Evolutionary conservation across 352 stramenopile genomes (phyloP), one percentile per base, ranked within the genome.

Genomic region (Globisporangium nagaii): DNA sequence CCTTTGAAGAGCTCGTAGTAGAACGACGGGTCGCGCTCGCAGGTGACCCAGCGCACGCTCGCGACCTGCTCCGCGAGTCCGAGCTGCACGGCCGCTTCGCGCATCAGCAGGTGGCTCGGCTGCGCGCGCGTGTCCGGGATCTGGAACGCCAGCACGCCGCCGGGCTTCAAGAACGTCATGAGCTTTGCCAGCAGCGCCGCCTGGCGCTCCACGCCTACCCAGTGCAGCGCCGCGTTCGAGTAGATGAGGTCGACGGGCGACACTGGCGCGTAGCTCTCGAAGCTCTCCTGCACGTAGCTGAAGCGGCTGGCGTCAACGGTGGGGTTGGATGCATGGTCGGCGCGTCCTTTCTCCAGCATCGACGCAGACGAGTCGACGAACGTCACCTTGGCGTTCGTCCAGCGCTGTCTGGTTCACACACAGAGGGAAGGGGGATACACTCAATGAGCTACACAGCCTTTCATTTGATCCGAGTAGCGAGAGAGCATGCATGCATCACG

Each of bases 211-310:
- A 66, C 37, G 27, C 49, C 71, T 22, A 88, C 75, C 81, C 79
- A 91, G 34, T 91, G 81, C 28, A 89, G 34, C 10, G 79, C 78
- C 0, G 81, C 76, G 42, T 91, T 91, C 13, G 79, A 82, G 57
- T 72, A 91, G 53, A 91, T 87, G 46, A 91, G 62, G 50, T 89
- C 76, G 32, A 89, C 65, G 0, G 68, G 65, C 5, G 57, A 44
- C 2, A 54, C 53, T 0, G 74, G 65, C 6, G 60, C 13, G 53
- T 77, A 89, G 1, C 44, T 74, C 39, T 87, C 81, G 45, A 91
- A 89, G 53, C 71, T 75, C 8, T 56, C 73, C 19, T 87, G 60
- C 4, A 65, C 45, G 62, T 91, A 89, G 13, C 34, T n/a, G 17
- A 86, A 71, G 8, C 40, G 31, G 13, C 36, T 52, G 0, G 51